Evolutionary conservation across 2,329 filamentous ascomycete genomes (phyloP), one percentile per base, ranked within the genome.

Genomic region (Talaromyces sp.): DNA sequence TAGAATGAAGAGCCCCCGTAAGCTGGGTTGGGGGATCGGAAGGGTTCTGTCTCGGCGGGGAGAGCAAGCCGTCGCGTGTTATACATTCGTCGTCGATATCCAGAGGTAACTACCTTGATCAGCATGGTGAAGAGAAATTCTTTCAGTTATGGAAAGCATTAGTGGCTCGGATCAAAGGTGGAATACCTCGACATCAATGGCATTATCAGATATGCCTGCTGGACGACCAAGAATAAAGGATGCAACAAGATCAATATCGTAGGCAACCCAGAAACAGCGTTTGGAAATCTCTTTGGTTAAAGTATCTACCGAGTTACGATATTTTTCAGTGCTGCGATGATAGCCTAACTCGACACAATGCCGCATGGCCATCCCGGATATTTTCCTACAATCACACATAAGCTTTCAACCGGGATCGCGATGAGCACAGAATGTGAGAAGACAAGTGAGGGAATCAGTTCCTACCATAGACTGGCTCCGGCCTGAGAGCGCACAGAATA

Each of bases 311-410:
- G 67, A 12, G 55, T 25, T 42, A 23, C 46, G 58, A 40, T 61
- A 61, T 40, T n/a, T 66, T 25, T 66, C 62, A n/a, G 66, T 64
- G 62, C 67, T 73, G 42, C 73, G 69, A 62, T 75, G 72, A 56
- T 74, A 75, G n/a, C 72, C 73, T 31, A 75, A 70, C 58, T 74
- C 72, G n/a, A 75, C 68, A 50, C 71, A 75, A 46, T 73, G 72
- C 2, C 73, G 69, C 7, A 75, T 67, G n/a, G 72, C 72, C 67
- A 73, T 68, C 3, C 73, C 73, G 12, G 72, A 73, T 8, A 75
- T 63, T 62, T 73, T 75, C 73, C 59, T 61, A 35, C 7, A 25
- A 33, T 52, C 58, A 60, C 35, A 52, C 37, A 54, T 60, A 14
- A 60, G 58, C 16, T 60, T 39, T 28, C 35, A 33, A 31, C 7